Percentiles rank a stretch among this genome's conserved stretches.
Conservation (phyloP, 139 green algal genomes). For the Medakamo hakoo region DNA sequence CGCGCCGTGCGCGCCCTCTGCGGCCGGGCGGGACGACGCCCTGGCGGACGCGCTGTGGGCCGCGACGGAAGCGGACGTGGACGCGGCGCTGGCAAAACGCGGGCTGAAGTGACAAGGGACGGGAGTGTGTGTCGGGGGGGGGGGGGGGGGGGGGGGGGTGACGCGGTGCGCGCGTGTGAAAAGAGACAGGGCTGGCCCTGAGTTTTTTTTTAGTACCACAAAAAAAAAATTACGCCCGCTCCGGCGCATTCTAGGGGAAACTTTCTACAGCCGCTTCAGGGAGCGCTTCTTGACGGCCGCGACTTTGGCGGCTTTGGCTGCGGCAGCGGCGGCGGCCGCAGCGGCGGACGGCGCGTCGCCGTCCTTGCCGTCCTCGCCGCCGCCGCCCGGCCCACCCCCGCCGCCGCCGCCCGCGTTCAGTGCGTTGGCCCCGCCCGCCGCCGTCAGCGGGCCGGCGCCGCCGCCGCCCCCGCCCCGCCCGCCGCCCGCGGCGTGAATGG, state of each 20-base stretch:
- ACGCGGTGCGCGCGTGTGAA: not conserved
- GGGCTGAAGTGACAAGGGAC: not conserved
- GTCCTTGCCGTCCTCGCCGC: conserved; percentile 1
- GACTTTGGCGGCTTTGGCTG: conserved; percentile 17
- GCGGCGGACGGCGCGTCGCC: conserved; percentile 4
- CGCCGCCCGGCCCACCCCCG: conserved; percentile 5
- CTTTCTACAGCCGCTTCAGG: conserved; percentile 57
- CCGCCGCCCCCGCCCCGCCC: too few species aligned
- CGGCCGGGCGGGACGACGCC: not conserved
- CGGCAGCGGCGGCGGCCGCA: conserved; percentile 43
- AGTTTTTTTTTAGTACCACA: not conserved
- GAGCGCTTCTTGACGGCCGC: conserved; percentile 51
- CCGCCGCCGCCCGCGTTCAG: conserved; percentile 29
- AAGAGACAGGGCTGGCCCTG: not conserved
- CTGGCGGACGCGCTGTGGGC: conserved; percentile 2
- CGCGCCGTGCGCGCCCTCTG: not conserved
- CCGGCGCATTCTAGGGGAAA: not conserved
- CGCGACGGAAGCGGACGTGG: conserved; percentile 2
- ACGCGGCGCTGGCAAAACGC: not conserved
- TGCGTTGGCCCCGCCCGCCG: conserved; percentile 50
- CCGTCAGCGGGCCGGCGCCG: conserved; percentile 30
- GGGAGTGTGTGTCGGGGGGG: not conserved
- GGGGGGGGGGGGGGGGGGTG: not conserved
- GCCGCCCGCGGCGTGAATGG: conserved; percentile 48
- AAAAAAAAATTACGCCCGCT: not conserved